phyloP scores from a whole-genome alignment of 1,139 yeast species.

The Nematodospora anomalae region DNA sequence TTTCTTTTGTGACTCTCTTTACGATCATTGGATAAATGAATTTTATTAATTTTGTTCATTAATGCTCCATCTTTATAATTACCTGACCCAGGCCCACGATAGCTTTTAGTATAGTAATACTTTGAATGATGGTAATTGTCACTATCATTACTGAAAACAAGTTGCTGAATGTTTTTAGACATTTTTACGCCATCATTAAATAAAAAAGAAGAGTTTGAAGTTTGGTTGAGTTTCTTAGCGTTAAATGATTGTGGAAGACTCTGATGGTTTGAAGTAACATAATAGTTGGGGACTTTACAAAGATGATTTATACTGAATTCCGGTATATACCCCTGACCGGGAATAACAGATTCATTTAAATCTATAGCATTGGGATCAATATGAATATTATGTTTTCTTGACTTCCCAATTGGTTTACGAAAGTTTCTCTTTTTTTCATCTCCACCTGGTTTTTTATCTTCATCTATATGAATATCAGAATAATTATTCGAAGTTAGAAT shows the following conservation, averaged over 20 bases:
- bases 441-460: slow-evolving; percentile 7
- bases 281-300: slow-evolving; percentile 47
- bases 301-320: slow-evolving; percentile 44
- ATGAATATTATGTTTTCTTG: slow-evolving; percentile 32
- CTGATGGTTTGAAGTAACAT: slow-evolving; percentile 32
- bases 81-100: slow-evolving; percentile 50
- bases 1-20: slow-evolving; percentile 18
- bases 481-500: slow-evolving; percentile 30
- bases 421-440: slow-evolving; percentile 14
- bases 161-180: slow-evolving; percentile 38
- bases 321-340: slow-evolving; percentile 49
- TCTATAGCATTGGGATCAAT: slow-evolving; percentile 44
- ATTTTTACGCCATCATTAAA: slow-evolving; percentile 25
- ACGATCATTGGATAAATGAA: slow-evolving; percentile 23
- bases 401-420: slow-evolving; percentile 32
- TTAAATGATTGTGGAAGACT: slow-evolving; percentile 17
- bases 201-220: slow-evolving; percentile 24
- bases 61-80: slow-evolving; percentile 48
- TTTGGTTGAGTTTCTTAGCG: slow-evolving; percentile 19
- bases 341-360: slow-evolving; percentile 41
- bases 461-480: slow-evolving; percentile 24
- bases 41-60: slow-evolving; percentile 40
- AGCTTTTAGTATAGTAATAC: slow-evolving; percentile 42
- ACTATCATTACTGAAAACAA: slow-evolving; percentile 36
- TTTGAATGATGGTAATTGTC: slow-evolving; percentile 37